Evolutionary conservation across 345 rosid species (phyloP), one percentile per base, ranked within the genome.

Genomic region (Populus tremula): DNA sequence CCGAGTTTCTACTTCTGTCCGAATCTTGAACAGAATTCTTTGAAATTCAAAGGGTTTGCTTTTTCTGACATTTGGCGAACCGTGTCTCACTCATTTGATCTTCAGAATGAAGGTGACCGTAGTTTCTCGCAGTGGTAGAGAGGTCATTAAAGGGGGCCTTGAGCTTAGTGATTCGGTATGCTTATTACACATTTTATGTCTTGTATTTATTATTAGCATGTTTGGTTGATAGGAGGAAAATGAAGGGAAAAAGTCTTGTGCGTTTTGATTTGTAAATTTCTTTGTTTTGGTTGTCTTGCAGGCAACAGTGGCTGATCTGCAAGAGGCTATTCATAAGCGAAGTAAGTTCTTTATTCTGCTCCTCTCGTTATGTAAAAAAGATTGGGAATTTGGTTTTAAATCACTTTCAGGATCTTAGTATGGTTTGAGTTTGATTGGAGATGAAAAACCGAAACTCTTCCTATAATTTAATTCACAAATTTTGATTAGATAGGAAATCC

Each of bases 221-320:
- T 68, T 76, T 61, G 77, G 67, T 63, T 62, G n/a, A 16, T 59
- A 53, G 61, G 35, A 71, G 61, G 35, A 73, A 75, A 70, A 65
- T 76, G 65, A 47, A 14, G 4, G 67, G 33, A 36, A 16, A 41
- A 29, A 71, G 31, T 47, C 27, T 0, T 38, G 27, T 4, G 36
- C n/a, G 65, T 25, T 50, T 67, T 76, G 62, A 16, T n/a, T 63
- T 47, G 70, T 13, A 9, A 62, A 67, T 12, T 68, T 66, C 45
- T 39, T 14, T 67, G 9, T 71, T 29, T 83, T 50, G 59, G 53
- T 39, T 71, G 75, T 50, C 76, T 70, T 76, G 78, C 80, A 96
- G 99, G 98, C 97, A 56, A 93, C 92, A 6, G 97, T 96, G 75
- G 89, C 90, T 85, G 97, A 93, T 88, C 88, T 93, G 87, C 98